These are phyloP conservation scores for Fraxinus anomala DNA, from an alignment of 257 asterid species.

Conservation along the genomic window DNA sequence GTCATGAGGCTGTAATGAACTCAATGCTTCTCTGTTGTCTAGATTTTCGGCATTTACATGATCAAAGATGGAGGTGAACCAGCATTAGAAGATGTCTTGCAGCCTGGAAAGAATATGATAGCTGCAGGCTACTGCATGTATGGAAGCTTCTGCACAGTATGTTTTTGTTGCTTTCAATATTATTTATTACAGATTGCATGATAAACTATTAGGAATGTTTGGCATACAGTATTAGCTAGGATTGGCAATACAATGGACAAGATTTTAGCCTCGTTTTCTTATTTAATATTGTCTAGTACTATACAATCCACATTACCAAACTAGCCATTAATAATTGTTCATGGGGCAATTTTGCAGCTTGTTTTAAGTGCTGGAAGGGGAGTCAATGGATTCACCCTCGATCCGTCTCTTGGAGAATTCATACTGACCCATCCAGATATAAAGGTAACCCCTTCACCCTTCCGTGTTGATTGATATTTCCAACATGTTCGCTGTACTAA, in stretches of 20 bases:
- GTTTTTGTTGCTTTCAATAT: not conserved
- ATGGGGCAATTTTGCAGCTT: slow-evolving; percentile 46
- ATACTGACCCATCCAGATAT: slow-evolving; percentile 94
- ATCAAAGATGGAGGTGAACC: slow-evolving; percentile 65
- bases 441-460: slow-evolving; percentile 49
- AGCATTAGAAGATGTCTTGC: slow-evolving; percentile 73
- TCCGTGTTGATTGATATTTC: not conserved
- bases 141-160: slow-evolving; percentile 97
- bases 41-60: slow-evolving; percentile 90
- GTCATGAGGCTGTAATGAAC: not conserved
- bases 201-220: not conserved
- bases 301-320: not conserved
- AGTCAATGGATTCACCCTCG: slow-evolving; percentile 95
- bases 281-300: not conserved
- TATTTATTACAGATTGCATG: not conserved
- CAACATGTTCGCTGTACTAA: not conserved
- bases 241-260: not conserved
- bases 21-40: slow-evolving; percentile 27
- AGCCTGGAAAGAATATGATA: slow-evolving; percentile 91
- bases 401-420: slow-evolving; percentile 97
- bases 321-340: not conserved
- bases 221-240: not conserved
- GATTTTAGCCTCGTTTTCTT: not conserved
- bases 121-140: slow-evolving; percentile 99
- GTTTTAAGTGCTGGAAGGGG: slow-evolving; percentile 87